Evolutionary conservation across 2,329 filamentous ascomycete species (phyloP), one percentile per base, ranked within the genome.

Genomic region (Fusarium sp.): DNA sequence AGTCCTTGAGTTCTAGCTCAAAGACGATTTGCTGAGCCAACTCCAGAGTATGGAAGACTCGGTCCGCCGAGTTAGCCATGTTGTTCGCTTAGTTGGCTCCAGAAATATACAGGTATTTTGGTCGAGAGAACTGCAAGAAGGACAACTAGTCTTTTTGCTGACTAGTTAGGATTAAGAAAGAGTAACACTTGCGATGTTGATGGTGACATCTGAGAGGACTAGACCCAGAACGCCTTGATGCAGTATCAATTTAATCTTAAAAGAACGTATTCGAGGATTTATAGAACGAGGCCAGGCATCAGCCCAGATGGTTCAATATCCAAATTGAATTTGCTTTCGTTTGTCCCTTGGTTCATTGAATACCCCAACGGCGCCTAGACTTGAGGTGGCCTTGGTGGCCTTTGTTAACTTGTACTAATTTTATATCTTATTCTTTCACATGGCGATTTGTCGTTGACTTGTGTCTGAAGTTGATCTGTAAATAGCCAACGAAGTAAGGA

Each of bases 1-100:
- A 54, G 21, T 68, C 21, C 5, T 52, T 55, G 45, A 29, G 35
- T 44, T 70, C 44, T 39, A 71, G 12, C 18, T 59, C 27, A 35
- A 71, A 58, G 14, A 72, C 49, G 18, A 71, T 71, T 25, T 56
- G 35, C 23, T 71, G 58, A 38, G 69, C 69, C 12, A 72, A 48
- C 23, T 68, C 68, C 19, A 68, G 25, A 10, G 54, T 71, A 39
- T 68, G 63, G 25, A 72, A 71, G 18, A 72, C 68, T 21, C 29
- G 56, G 39, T 71, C 52, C 21, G 58, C 68, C 16, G 48, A 25
- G n/a, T 58, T 42, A 19, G 48, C n/a, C 63, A 68, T 68, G 16
- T 3, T 48, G 19, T 14, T 51, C n/a, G 31, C 14, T 23, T 49
- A n/a, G 8, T 23, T 31, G 21, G 45, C 45, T 23, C 21, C 15